A percentile compares a stretch with the other conserved stretches of the same genome.
phyloP scores from a whole-genome alignment of 768 basidiomycete genomes.

The Hirschioporus abietinus region DNA sequence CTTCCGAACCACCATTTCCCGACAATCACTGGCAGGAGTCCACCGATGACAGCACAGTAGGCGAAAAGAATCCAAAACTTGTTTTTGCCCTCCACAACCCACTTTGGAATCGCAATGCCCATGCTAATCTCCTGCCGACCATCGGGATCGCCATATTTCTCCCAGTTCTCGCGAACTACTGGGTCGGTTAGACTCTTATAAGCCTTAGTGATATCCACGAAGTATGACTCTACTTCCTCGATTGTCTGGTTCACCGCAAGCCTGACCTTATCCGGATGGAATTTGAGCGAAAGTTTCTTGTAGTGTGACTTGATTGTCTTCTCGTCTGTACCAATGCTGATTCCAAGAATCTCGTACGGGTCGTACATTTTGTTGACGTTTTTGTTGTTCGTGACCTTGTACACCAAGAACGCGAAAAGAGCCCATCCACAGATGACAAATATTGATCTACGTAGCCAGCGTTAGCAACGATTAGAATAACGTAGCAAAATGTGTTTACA shows the following conservation, averaged over 20 bases:
- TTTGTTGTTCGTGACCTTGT: slow-evolving; percentile 53
- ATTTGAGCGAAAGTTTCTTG: slow-evolving; percentile 85
- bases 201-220: slow-evolving; percentile 93
- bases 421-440: slow-evolving; percentile 71
- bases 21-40: slow-evolving; percentile 79
- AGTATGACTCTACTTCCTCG: slow-evolving; percentile 80
- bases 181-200: slow-evolving; percentile 98
- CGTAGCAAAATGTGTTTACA: slow-evolving; percentile 34
- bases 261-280: slow-evolving; percentile 95
- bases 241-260: slow-evolving; percentile 76
- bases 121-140: slow-evolving; percentile 92
- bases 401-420: slow-evolving; percentile 59
- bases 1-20: slow-evolving; percentile 98
- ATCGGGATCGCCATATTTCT: slow-evolving; percentile 90
- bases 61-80: slow-evolving; percentile 84
- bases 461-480: slow-evolving; percentile 12
- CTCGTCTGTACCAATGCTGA: slow-evolving; percentile 56
- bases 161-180: slow-evolving; percentile 84
- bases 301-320: slow-evolving; percentile 96
- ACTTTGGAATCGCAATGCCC: slow-evolving; percentile 91
- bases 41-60: slow-evolving; percentile 87
- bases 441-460: slow-evolving; percentile 38
- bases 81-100: slow-evolving; percentile 91
- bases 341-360: slow-evolving; percentile 90
- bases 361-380: slow-evolving; percentile 75